Base-by-base conservation (phyloP, 805 yeast genomes). In the Pichia pseudocactophila region DNA sequence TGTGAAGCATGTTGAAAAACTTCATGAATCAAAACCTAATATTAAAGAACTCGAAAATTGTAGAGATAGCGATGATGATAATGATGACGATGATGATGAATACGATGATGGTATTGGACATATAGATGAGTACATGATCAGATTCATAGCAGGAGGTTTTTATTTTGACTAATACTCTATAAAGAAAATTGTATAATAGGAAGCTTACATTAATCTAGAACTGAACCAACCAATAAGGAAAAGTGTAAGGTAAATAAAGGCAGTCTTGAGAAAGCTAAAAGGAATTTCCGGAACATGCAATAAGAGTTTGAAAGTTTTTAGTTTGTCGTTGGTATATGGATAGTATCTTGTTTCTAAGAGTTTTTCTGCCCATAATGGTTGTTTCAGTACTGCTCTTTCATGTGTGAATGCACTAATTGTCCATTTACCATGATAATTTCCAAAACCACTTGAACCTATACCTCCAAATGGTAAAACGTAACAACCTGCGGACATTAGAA, bases 81-180 rank as follows among this genome's bases (percentile, higher is more conserved):
- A 41, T 17, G 51, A 45, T 41, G 57, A 53, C 9, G 59, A 50
- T 10, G 62, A 57, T n/a, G 62, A 44, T 2, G 67, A 62, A 3
- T 76, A 64, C 39, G 81, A 73, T 4, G 86, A 77, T 36, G 83
- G 75, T 18, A 71, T 80, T 39, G 84, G 83, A 4, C 96, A 88
- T 59, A 76, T 90, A 41, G 99, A 92, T 58, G 97, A 92, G 69
- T 94, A 89, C 65, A 92, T 92, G 99, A 77, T 92, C 48, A 70
- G 89, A 46, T 85, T 75, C 57, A 85, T 92, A 45, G 95, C 95
- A 46, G 80, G 79, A 41, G 97, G 96, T 0, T 74, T 68, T 57
- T 84, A 79, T 56, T 73, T 64, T 52, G 74, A 69, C 34, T 43
- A 19, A 35, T 40, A n/a, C n/a, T 30, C 30, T 30, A 30, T 30